These are phyloP conservation scores for Chaetothyriales sp. DNA, from an alignment of 2,329 filamentous ascomycete species.

Conservation along the genomic window DNA sequence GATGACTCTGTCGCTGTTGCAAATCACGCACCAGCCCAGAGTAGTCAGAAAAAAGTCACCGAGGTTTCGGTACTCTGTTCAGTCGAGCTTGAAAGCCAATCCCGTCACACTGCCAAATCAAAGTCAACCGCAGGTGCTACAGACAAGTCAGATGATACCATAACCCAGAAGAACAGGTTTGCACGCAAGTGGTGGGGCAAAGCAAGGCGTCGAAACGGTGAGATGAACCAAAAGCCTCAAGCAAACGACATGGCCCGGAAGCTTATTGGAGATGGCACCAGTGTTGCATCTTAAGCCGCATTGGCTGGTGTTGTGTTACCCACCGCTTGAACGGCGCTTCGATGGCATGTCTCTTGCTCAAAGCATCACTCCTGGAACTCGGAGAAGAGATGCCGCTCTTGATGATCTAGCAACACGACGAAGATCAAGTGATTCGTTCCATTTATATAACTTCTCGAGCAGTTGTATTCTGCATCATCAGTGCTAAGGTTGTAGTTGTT, in stretches of 20 bases:
- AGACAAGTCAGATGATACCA: not conserved
- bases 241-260: not conserved
- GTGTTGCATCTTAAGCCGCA: not conserved
- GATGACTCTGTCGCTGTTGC: not conserved
- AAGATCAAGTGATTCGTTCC: not conserved
- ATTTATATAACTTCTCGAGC: not conserved
- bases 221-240: not conserved
- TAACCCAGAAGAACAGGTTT: not conserved
- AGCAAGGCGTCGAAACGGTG: not conserved
- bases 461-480: not conserved
- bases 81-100: not conserved
- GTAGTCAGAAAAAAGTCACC: not conserved
- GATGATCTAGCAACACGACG: not conserved
- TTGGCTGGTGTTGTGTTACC: not conserved
- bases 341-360: not conserved
- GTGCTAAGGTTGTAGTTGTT: not conserved
- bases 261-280: not conserved
- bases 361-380: not conserved
- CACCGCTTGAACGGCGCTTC: not conserved
- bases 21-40: not conserved
- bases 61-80: not conserved
- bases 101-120: not conserved
- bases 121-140: not conserved
- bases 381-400: not conserved
- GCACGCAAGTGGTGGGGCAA: not conserved